These are phyloP conservation scores for Cystofilobasidium ferigula DNA, from an alignment of 768 basidiomycete species.

Conservation along the genomic window DNA sequence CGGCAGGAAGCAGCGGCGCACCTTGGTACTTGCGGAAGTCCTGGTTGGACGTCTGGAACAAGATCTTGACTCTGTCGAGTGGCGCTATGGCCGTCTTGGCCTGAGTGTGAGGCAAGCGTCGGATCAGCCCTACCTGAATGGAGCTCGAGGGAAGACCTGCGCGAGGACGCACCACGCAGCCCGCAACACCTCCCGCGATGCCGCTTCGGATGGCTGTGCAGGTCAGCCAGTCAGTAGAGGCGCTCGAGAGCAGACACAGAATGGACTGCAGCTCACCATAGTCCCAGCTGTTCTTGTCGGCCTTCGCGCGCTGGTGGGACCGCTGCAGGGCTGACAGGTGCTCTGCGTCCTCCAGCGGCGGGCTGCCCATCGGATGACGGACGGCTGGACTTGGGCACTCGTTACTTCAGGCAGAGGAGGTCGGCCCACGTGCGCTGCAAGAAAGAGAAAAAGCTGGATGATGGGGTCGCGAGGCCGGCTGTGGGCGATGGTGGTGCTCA, in stretches of 20 bases:
- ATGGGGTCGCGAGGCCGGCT: no score
- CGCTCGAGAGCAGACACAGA: background rate
- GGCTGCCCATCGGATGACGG: background rate
- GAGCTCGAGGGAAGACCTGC: background rate
- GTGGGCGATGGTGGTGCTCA: no score
- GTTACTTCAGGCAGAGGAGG: no score
- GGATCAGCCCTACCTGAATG: background rate
- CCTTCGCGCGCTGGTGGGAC: conserved; percentile 32
- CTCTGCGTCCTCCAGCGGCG: background rate
- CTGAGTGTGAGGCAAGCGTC: conserved; percentile 40
- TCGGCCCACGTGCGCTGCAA: no score
- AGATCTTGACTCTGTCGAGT: conserved; percentile 93
- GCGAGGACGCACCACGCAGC: conserved; percentile 63
- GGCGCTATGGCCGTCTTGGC: conserved; percentile 93
- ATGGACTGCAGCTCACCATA: conserved; percentile 33
- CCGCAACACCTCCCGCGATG: conserved; percentile 84
- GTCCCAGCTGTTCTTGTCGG: conserved; percentile 36
- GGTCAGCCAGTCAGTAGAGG: conserved; percentile 11
- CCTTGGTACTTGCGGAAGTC: conserved; percentile 91
- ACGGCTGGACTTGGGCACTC: background rate
- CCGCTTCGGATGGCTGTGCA: conserved; percentile 59
- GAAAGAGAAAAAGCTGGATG: no score
- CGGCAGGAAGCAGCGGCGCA: conserved; percentile 36
- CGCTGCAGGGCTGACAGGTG: conserved; percentile 13
- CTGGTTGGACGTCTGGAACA: conserved; percentile 92